Base-by-base conservation (phyloP, 139 green algal genomes). In the Chlamydomonas schloesseri region DNA sequence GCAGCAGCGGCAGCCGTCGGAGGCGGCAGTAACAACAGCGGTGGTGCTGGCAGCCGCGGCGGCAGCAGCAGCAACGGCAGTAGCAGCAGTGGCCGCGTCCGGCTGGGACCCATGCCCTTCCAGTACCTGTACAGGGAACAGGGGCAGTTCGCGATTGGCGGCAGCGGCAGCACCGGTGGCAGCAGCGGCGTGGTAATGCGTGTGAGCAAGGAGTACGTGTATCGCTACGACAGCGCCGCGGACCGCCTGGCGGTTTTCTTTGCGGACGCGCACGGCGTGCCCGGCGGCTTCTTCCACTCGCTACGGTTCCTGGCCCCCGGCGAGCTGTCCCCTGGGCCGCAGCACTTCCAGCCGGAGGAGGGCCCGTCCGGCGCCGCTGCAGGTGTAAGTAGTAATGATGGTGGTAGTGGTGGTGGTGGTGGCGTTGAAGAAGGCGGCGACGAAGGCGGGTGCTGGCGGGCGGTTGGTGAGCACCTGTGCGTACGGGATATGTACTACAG, bases 381-480 rank as follows among this genome's bases (percentile, higher is more conserved):
- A 21, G 68, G 36, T 11, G 23, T n/a, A 13, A 68, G 18, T 68
- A 23, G 26, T 11, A 6, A 33, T 53, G 34, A 14, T 33, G 21
- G 11, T 33, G 68, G 13, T 10, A 10, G 33, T 28, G 33, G 15
- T 15, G 53, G 53, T 58, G 20, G 58, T 14, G 36, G 17, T 18
- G 13, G 17, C 3, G 36, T 6, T 17, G 37, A 23, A 9, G 53
- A 15, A 36, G 60, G 76, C 36, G 37, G 17, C 26, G 71, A 17
- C 17, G 36, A 9, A 3, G n/a, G 37, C 24, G 36, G 37, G 1
- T 17, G 71, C 24, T 83, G 76, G 76, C 60, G 76, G 36, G 76
- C 76, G 28, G 76, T 83, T 13, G 76, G 76, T 14, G 60, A 83
- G 28, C 76, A 83, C 76, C 60, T 83, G 42, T 83, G 76, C 36